Conservation (phyloP, 2,329 filamentous ascomycete species). For the Ceratocystis harringtonii region DNA sequence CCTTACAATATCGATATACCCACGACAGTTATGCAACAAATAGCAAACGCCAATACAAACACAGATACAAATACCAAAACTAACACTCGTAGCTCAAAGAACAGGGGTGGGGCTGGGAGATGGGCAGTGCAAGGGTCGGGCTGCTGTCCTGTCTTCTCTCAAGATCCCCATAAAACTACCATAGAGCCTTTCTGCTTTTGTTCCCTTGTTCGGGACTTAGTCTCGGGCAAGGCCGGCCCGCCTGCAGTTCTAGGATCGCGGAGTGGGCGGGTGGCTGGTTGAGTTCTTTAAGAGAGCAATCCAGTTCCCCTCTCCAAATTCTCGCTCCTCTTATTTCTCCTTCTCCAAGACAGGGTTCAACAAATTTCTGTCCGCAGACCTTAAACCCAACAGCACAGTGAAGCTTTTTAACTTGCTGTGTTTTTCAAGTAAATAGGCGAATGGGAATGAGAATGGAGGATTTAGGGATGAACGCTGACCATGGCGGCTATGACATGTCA, state of each 20-base stretch:
- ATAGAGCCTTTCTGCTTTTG: neutral
- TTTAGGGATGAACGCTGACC: neutral
- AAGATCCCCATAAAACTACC: neutral
- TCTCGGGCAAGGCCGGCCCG: slow-evolving; percentile 2
- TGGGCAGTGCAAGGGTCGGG: neutral
- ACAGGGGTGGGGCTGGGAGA: neutral
- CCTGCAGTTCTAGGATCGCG: neutral
- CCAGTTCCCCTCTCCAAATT: neutral
- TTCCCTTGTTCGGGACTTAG: neutral
- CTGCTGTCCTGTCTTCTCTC: neutral
- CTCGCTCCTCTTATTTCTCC: neutral
- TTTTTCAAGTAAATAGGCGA: neutral
- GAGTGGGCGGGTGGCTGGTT: neutral
- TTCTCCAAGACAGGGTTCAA: neutral
- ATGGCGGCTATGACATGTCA: neutral
- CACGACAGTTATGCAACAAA: no score
- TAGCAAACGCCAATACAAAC: no score
- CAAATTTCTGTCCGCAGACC: neutral
- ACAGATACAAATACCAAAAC: neutral
- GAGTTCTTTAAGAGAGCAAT: neutral
- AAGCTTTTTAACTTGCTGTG: no score
- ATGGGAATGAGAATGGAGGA: neutral
- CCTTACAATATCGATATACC: neutral
- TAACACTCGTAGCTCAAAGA: neutral
- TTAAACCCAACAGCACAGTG: neutral